Evolutionary conservation across 805 yeast species (phyloP).

Genomic region (Metschnikowia chrysomelidarum): DNA sequence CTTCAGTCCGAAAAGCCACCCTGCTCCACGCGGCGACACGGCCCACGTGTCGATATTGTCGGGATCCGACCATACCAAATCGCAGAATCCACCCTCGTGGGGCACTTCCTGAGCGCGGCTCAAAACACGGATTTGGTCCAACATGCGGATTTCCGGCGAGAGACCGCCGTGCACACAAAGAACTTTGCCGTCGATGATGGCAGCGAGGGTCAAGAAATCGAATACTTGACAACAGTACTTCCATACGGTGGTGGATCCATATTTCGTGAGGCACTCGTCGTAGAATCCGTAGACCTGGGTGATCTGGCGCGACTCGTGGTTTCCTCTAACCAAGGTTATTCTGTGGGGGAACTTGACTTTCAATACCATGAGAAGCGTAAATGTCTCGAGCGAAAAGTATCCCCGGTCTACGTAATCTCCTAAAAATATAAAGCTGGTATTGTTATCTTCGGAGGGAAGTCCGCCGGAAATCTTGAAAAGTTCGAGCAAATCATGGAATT

Average conservation of each 20-base stretch:
- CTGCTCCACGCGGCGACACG: slow-evolving; percentile 97
- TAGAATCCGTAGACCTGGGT: slow-evolving; percentile 99
- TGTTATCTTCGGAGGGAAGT: slow-evolving; percentile 71
- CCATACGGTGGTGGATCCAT: slow-evolving; percentile 95
- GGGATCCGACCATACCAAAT: slow-evolving; percentile 96
- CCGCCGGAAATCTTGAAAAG: slow-evolving; percentile 91
- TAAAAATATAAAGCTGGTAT: slow-evolving; percentile 69
- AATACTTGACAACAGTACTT: slow-evolving; percentile 95
- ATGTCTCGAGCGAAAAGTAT: slow-evolving; percentile 91
- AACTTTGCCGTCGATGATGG: slow-evolving; percentile 91
- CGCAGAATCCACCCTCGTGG: slow-evolving; percentile 98
- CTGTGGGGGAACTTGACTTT: slow-evolving; percentile 85
- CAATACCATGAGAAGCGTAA: slow-evolving; percentile 88
- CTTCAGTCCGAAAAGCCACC: slow-evolving; percentile 93
- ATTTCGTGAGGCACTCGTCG: slow-evolving; percentile 90
- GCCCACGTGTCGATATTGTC: slow-evolving; percentile 99
- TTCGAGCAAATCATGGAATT: slow-evolving; percentile 91
- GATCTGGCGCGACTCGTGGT: slow-evolving; percentile 94
- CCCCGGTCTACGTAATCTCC: slow-evolving; percentile 99
- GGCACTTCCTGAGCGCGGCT: slow-evolving; percentile 98
- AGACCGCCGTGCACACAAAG: slow-evolving; percentile 97
- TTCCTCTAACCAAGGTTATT: slow-evolving; percentile 93
- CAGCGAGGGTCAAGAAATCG: slow-evolving; percentile 91
- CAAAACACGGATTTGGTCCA: slow-evolving; percentile 91
- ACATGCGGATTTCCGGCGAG: slow-evolving; percentile 95